phyloP scores from a whole-genome alignment of 148 eudicot species.

The Suaeda aralocaspica region DNA sequence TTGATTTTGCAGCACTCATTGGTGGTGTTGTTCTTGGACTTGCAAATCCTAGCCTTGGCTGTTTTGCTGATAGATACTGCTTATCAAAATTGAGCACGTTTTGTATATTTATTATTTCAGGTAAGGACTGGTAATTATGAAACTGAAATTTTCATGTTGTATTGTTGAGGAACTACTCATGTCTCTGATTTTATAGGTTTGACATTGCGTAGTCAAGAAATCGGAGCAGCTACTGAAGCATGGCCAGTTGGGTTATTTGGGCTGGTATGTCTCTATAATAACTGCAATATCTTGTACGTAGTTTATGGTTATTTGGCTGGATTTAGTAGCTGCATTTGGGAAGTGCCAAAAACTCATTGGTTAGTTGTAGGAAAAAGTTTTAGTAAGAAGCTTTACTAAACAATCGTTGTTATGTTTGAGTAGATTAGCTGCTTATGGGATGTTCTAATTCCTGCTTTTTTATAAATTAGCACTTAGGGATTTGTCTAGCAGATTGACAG shows the following conservation, averaged over 20 bases:
- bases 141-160: background rate
- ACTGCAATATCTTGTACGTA: background rate
- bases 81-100: constrained; percentile 81
- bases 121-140: constrained; percentile 16
- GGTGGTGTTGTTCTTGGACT: constrained; percentile 73
- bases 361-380: background rate
- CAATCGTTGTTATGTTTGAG: background rate
- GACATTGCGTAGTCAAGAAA: constrained; percentile 81
- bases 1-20: constrained; percentile 65
- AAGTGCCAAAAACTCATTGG: background rate
- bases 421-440: background rate
- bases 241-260: constrained; percentile 92
- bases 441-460: background rate
- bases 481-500: background rate
- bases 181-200: constrained; percentile 48
- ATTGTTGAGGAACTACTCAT: constrained; percentile 12
- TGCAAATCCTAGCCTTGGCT: constrained; percentile 75
- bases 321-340: background rate
- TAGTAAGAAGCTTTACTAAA: background rate
- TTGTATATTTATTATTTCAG: constrained; percentile 80
- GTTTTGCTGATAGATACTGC: constrained; percentile 59
- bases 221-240: constrained; percentile 80
- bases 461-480: background rate
- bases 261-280: constrained; percentile 48
- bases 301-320: background rate